Evolutionary conservation across 1,139 yeast species (phyloP).

Genomic region (Yamadazyma membranifaciens): DNA sequence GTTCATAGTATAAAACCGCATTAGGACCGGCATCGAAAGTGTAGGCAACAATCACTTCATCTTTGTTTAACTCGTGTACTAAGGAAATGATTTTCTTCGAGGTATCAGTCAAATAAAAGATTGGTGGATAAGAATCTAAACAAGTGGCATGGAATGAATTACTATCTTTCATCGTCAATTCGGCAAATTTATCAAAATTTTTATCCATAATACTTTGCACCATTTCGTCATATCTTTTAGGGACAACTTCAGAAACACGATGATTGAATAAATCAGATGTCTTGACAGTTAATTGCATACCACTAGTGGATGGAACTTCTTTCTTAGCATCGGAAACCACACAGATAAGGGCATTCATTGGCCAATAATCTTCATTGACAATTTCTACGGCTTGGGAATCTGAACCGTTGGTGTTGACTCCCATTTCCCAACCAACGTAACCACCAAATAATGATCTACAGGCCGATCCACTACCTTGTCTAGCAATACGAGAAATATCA

Average conservation of each 20-base stretch:
- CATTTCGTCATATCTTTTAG: slow-evolving; percentile 81
- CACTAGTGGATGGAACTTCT: slow-evolving; percentile 91
- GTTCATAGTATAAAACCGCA: slow-evolving; percentile 88
- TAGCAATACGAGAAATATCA: slow-evolving; percentile 87
- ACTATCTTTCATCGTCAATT: slow-evolving; percentile 92
- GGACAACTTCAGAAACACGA: slow-evolving; percentile 80
- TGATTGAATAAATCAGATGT: slow-evolving; percentile 84
- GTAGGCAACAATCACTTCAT: slow-evolving; percentile 79
- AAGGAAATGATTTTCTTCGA: slow-evolving; percentile 83
- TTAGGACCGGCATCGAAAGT: slow-evolving; percentile 99
- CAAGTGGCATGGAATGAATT: slow-evolving; percentile 98
- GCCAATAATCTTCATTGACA: slow-evolving; percentile 87
- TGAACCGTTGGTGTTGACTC: slow-evolving; percentile 62
- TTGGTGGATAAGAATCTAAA: slow-evolving; percentile 92
- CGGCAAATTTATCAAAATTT: slow-evolving; percentile 79
- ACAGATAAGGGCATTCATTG: slow-evolving; percentile 88
- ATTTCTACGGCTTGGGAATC: slow-evolving; percentile 93
- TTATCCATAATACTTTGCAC: slow-evolving; percentile 64
- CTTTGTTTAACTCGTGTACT: slow-evolving; percentile 72
- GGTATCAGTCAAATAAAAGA: slow-evolving; percentile 93
- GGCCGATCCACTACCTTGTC: slow-evolving; percentile 98
- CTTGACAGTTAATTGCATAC: slow-evolving; percentile 92
- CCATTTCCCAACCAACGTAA: slow-evolving; percentile 99
- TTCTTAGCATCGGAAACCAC: slow-evolving; percentile 93
- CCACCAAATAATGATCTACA: slow-evolving; percentile 97